Base-by-base conservation (phyloP, 2,329 filamentous ascomycete species). In the Colletotrichum sp. region DNA sequence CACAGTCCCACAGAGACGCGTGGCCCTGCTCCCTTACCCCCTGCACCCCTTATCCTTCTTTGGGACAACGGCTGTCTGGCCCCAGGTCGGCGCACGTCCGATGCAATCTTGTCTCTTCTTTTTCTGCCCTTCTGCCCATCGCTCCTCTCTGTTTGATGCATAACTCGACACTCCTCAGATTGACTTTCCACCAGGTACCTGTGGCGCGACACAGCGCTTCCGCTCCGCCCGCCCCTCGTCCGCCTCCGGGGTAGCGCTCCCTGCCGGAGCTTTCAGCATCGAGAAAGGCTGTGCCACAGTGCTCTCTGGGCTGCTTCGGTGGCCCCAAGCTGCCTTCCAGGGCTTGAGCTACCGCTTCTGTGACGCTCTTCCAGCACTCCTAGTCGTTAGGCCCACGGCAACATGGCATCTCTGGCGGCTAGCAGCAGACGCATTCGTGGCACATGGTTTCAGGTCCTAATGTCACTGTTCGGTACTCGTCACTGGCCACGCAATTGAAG, bases 1-100 rank as follows among this genome's bases (percentile, higher is more conserved):
- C 9, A 28, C 7, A n/a, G 73, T 24, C 34, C 73, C 73, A 69
- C 34, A 65, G 70, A 30, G 73, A 75, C 73, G 73, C 73, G 73
- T 75, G 73, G 73, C 73, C 59, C 59, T 68, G 63, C 64, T 67
- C 13, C 64, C 18, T 26, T 21, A 8, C 5, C 64, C 63, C 73
- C 64, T 68, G 57, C 34, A 52, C 57, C 32, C 39, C 59, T 28
- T 68, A 24, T 59, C 64, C 57, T 65, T 36, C 61, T 68, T 64
- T n/a, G 34, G 57, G 18, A 60, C 32, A 73, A 52, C 57, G 57
- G 39, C 57, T 63, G 59, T 39, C 39, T 57, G 36, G 34, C 36
- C 48, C 71, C 24, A 30, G 69, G 70, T 30, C 24, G 39, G 69
- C 28, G 39, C 60, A 63, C 28, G 67, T 43, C 66, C 59, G 26